phyloP scores from a whole-genome alignment of 306 rosid species.

The Cucurbita moschata region DNA sequence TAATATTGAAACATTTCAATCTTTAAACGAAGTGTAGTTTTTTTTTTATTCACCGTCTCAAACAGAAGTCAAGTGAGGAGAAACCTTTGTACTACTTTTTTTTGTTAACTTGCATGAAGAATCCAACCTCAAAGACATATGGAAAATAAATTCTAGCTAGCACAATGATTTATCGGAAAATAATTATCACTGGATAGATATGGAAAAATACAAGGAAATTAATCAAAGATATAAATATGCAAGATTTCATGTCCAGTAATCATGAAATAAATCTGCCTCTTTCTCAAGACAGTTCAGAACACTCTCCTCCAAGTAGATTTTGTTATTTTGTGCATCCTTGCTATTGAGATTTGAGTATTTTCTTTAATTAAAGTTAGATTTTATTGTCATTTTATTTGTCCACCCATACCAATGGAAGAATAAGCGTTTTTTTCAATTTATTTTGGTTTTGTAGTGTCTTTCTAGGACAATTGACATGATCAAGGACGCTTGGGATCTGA shows the following conservation, averaged over 20 bases:
- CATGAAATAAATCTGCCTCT: background rate
- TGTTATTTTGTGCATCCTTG: background rate
- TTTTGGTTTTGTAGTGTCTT: slow-evolving; percentile 45
- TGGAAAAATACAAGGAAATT: background rate
- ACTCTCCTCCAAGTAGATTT: background rate
- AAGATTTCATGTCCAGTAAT: background rate
- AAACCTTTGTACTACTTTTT: background rate
- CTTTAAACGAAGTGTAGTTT: background rate
- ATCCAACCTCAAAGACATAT: background rate
- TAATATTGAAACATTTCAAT: background rate
- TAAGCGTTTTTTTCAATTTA: slow-evolving; percentile 1
- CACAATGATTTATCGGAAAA: background rate
- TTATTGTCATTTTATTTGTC: background rate
- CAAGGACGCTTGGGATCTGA: slow-evolving; percentile 36
- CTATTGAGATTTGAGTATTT: background rate
- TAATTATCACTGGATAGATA: background rate
- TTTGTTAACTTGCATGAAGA: background rate
- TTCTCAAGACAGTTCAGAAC: background rate
- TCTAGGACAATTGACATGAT: slow-evolving; percentile 61
- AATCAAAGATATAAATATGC: background rate
- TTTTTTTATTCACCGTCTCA: background rate
- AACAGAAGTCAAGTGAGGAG: background rate
- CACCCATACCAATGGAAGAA: background rate
- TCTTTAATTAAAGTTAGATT: background rate
- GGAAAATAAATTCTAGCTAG: background rate